A percentile compares a stretch with the other conserved stretches of the same genome.
Conservation (phyloP, 208 protist species). For the Leishmania tarentolae region DNA sequence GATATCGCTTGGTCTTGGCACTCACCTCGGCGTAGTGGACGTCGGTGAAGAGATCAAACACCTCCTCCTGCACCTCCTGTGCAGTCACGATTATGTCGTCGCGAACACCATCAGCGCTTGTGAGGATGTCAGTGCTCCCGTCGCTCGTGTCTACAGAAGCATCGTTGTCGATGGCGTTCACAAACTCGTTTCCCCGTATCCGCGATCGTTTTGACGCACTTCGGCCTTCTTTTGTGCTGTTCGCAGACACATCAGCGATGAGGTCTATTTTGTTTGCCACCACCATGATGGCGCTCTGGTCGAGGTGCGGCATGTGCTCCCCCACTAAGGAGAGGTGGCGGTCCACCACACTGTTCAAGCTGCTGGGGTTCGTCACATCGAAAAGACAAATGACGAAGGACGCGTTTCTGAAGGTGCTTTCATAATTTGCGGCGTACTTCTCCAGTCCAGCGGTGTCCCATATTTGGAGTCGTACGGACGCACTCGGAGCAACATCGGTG, state of each 20-base stretch:
- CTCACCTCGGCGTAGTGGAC: constrained; percentile 66
- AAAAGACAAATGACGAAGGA: constrained; percentile 96
- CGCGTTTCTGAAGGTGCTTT: constrained; percentile 73
- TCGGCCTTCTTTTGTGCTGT: constrained; percentile 7
- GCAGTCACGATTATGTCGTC: constrained; percentile 26
- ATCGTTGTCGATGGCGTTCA: constrained; percentile 11
- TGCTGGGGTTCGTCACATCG: constrained; percentile 93
- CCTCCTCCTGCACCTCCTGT: constrained; percentile 27
- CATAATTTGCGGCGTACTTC: constrained; percentile 95
- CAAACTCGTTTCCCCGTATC: constrained; percentile 27
- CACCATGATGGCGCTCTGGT: constrained; percentile 42
- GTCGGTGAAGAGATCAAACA: constrained; percentile 42
- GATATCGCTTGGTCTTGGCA: constrained; percentile 28
- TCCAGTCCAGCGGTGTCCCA: constrained; percentile 93
- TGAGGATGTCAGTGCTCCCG: neutral
- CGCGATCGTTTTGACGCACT: constrained; percentile 10
- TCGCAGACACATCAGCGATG: constrained; percentile 13
- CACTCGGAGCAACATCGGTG: constrained; percentile 27
- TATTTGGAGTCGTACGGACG: constrained; percentile 65
- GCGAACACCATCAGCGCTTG: neutral
- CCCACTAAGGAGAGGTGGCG: constrained; percentile 35
- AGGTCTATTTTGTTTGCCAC: constrained; percentile 67
- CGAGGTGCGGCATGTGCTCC: constrained; percentile 41
- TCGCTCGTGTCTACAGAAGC: constrained; percentile 7
- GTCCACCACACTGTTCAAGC: constrained; percentile 69